These are phyloP conservation scores for Paraconiothyrium sp. DNA, from an alignment of 2,329 filamentous ascomycete species.

Conservation along the genomic window DNA sequence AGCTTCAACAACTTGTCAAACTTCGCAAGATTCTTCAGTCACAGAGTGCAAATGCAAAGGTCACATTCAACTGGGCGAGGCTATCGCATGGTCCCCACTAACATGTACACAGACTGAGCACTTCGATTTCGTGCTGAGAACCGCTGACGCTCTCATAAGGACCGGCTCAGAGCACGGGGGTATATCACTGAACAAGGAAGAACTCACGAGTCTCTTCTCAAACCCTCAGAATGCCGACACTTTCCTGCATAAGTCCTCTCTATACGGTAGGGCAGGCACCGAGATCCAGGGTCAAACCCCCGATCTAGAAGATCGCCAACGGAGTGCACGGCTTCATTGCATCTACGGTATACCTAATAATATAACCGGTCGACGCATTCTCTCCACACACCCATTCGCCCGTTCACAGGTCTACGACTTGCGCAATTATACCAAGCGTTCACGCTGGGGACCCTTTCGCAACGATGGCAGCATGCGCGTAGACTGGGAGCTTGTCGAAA, in stretches of 20 bases:
- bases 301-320: slow-evolving; percentile 63
- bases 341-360: slow-evolving; percentile 71
- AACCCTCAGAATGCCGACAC: slow-evolving; percentile 63
- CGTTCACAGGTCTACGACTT: slow-evolving; percentile 78
- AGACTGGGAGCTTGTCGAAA: slow-evolving; percentile 84
- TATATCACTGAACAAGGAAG: slow-evolving; percentile 57
- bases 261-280: slow-evolving; percentile 63
- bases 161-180: slow-evolving; percentile 50
- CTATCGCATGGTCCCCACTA: not conserved
- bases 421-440: slow-evolving; percentile 69
- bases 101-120: slow-evolving; percentile 35
- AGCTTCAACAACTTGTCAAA: slow-evolving; percentile 42
- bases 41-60: slow-evolving; percentile 53
- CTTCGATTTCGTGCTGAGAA: slow-evolving; percentile 49
- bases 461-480: slow-evolving; percentile 69
- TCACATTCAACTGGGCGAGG: slow-evolving; percentile 16
- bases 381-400: slow-evolving; percentile 66
- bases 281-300: slow-evolving; percentile 50
- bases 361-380: slow-evolving; percentile 36
- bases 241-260: slow-evolving; percentile 71
- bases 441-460: slow-evolving; percentile 76
- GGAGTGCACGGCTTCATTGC: slow-evolving; percentile 75
- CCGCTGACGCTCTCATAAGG: slow-evolving; percentile 51
- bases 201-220: slow-evolving; percentile 53
- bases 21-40: slow-evolving; percentile 58